These are phyloP conservation scores for Phaeophleospora eucalypticola DNA, from an alignment of 2,329 filamentous ascomycete genomes.

Conservation along the genomic window DNA sequence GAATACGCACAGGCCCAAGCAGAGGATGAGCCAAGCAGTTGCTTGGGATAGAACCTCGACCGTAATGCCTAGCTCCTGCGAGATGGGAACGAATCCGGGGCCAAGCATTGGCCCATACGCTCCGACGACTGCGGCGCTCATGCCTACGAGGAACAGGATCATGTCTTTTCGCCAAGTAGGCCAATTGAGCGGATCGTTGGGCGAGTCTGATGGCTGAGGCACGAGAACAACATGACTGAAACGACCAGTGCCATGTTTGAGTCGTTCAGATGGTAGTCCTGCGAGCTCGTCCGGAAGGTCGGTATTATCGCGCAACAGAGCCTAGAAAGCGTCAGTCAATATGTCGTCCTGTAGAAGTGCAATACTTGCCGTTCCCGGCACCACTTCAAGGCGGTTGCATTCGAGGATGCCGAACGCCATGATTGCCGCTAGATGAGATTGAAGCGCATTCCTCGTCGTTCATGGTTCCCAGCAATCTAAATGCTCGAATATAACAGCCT, in stretches of 20 bases:
- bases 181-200: conserved; percentile 50
- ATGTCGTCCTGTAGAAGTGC: too few species aligned
- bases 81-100: conserved; percentile 48
- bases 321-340: conserved; percentile 27
- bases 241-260: conserved; percentile 32
- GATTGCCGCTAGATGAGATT: background rate
- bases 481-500: too few species aligned
- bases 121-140: conserved; percentile 47
- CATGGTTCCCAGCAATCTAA: too few species aligned
- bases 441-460: background rate
- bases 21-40: conserved; percentile 48
- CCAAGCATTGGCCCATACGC: conserved; percentile 52
- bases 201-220: conserved; percentile 47
- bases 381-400: conserved; percentile 42
- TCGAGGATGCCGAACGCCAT: conserved; percentile 50
- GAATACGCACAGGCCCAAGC: conserved; percentile 47
- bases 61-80: conserved; percentile 41
- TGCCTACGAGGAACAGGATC: conserved; percentile 44
- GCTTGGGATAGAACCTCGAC: conserved; percentile 44
- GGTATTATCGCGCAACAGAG: conserved; percentile 45
- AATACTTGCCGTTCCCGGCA: conserved; percentile 51
- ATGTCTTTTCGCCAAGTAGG: conserved; percentile 46
- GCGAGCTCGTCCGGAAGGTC: conserved; percentile 47
- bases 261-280: conserved; percentile 38
- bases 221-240: conserved; percentile 29